These are phyloP conservation scores for Saccharomycopsis sp. DNA, from an alignment of 805 yeast genomes.

Conservation along the genomic window DNA sequence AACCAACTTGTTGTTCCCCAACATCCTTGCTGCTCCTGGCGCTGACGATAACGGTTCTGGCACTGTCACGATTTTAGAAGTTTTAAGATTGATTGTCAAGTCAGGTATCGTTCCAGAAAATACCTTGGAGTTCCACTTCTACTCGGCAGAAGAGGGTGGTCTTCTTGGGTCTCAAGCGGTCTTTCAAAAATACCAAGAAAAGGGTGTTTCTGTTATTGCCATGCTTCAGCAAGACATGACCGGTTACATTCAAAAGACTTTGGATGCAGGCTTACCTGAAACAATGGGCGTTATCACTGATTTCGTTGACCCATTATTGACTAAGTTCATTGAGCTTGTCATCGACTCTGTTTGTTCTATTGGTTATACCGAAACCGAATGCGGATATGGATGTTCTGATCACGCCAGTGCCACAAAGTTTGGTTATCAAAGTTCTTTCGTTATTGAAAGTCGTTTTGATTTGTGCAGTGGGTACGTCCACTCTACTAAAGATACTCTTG, in stretches of 20 bases:
- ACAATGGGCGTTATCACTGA: constrained; percentile 77
- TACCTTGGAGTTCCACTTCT: constrained; percentile 87
- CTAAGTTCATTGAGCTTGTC: constrained; percentile 54
- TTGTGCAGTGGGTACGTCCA: constrained; percentile 67
- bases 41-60: constrained; percentile 96
- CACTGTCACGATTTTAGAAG: constrained; percentile 69
- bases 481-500: constrained; percentile 71
- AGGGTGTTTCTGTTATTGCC: constrained; percentile 53
- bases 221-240: constrained; percentile 97
- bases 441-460: constrained; percentile 68
- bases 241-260: constrained; percentile 56
- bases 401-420: constrained; percentile 79
- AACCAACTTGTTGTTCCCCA: constrained; percentile 65
- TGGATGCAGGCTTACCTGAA: constrained; percentile 46
- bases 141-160: constrained; percentile 93
- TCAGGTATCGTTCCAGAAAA: constrained; percentile 48
- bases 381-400: constrained; percentile 93
- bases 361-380: constrained; percentile 64
- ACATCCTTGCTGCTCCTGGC: constrained; percentile 72
- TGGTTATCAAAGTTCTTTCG: constrained; percentile 82
- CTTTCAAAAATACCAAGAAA: constrained; percentile 45
- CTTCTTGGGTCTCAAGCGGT: constrained; percentile 80
- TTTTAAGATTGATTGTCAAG: constrained; percentile 49
- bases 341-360: constrained; percentile 60
- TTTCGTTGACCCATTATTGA: constrained; percentile 49